Base-by-base conservation (phyloP, 805 yeast genomes). In the Saccharomycodes ludwigii region DNA sequence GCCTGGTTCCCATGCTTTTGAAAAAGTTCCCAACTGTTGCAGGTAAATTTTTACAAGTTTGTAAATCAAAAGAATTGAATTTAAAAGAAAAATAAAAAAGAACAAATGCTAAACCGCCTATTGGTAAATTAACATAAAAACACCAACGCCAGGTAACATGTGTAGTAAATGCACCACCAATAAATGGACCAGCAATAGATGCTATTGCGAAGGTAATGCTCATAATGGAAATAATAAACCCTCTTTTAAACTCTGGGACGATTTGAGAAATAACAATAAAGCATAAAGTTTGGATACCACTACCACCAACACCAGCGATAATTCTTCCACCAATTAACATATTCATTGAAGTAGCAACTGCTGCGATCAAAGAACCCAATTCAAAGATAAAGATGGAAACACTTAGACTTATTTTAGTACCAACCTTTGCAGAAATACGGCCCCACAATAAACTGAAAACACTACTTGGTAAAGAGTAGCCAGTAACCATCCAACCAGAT, bases 141-240 rank as follows among this genome's bases (percentile, higher is more conserved):
- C 82, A 72, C 83, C 85, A 76, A 44, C 85, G 60, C 85, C 85
- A 78, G n/a, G 70, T 55, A 4, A 64, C 71, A 31, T 65, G 56
- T 2, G 69, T 53, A 2, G 80, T 63, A 35, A 78, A 67, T 0
- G 73, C 75, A 19, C 84, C 84, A 10, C 83, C 84, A 16, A 76
- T 46, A 24, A 74, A 55, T 0, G 85, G 84, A 1, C 84, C 84
- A 15, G 63, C 40, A 6, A 70, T 73, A 6, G 69, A 60, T 0
- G 77, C 66, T 2, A 67, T 52, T 0, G 69, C 65, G 42, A 64
- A 72, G 2, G 56, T 42, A n/a, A 39, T 29, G 17, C 52, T 47
- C 28, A 54, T 21, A 18, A 37, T 33, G 5, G 56, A 44, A 12
- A 38, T 40, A 16, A 48, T 33, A 6, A 43, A 21, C 6, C 47